Conservation (phyloP, 768 basidiomycete genomes). For the Termitomyces sp. region DNA sequence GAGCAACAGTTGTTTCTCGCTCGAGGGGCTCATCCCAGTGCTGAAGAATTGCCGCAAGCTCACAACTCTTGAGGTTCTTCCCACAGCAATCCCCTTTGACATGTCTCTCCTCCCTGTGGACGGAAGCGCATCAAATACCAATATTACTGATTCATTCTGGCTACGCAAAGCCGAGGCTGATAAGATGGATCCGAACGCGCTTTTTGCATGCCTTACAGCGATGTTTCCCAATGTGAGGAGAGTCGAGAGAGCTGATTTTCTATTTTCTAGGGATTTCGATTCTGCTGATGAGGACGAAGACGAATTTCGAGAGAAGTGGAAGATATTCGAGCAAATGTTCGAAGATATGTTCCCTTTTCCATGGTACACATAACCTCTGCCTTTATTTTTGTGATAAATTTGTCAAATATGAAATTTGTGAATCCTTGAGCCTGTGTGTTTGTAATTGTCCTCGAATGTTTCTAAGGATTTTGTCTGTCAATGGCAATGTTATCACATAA, state of each 20-base stretch:
- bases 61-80: not conserved
- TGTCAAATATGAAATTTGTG: too few relatives aligned
- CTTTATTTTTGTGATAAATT: too few relatives aligned
- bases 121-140: not conserved
- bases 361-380: conserved; percentile 19
- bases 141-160: not conserved
- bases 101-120: not conserved
- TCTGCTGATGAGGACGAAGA: not conserved
- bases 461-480: too few relatives aligned
- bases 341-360: not conserved
- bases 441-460: too few relatives aligned
- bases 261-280: not conserved
- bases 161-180: not conserved
- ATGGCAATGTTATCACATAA: too few relatives aligned
- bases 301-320: not conserved
- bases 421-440: too few relatives aligned
- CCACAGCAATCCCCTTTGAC: not conserved
- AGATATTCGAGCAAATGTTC: not conserved
- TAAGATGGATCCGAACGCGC: not conserved
- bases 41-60: not conserved
- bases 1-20: not conserved
- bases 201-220: not conserved
- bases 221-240: conserved; percentile 1
- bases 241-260: not conserved
- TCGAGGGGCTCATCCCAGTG: not conserved